Conservation (phyloP, 768 basidiomycete genomes). For the Infundibulicybe gibba region DNA sequence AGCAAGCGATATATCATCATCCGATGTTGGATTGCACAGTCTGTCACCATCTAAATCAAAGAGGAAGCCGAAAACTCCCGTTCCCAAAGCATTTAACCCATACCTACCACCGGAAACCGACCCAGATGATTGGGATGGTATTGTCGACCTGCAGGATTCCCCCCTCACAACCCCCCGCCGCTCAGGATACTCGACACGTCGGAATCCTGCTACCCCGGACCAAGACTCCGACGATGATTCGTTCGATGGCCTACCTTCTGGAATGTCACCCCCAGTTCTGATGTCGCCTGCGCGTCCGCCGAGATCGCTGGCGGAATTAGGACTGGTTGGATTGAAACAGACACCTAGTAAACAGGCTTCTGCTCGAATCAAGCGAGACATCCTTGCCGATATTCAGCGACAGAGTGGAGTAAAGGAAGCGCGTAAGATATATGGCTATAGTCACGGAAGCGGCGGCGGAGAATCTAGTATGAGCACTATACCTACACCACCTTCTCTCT, state of each 20-base stretch:
- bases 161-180: slow-evolving; percentile 44
- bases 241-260: slow-evolving; percentile 48
- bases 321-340: slow-evolving; percentile 41
- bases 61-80: slow-evolving; percentile 54
- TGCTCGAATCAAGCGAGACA: slow-evolving; percentile 59
- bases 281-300: slow-evolving; percentile 56
- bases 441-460: slow-evolving; percentile 18
- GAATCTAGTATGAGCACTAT: slow-evolving; percentile 70
- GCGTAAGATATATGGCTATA: slow-evolving; percentile 19
- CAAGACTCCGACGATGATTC: slow-evolving; percentile 44
- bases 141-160: slow-evolving; percentile 68
- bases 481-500: slow-evolving; percentile 67
- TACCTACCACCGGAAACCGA: slow-evolving; percentile 51
- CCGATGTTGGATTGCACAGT: slow-evolving; percentile 21
- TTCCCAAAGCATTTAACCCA: slow-evolving; percentile 52
- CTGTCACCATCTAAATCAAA: slow-evolving; percentile 51
- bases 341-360: slow-evolving; percentile 77
- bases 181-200: slow-evolving; percentile 12
- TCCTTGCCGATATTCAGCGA: slow-evolving; percentile 52
- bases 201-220: slow-evolving; percentile 14
- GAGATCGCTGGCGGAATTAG: slow-evolving; percentile 44
- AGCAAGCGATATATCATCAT: slow-evolving; percentile 32
- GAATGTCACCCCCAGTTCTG: slow-evolving; percentile 55
- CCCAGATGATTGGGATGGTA: slow-evolving; percentile 62
- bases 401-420: slow-evolving; percentile 24